Evolutionary conservation across 495 filamentous ascomycete species (phyloP).

Genomic region (Aspergillus cristatus): DNA sequence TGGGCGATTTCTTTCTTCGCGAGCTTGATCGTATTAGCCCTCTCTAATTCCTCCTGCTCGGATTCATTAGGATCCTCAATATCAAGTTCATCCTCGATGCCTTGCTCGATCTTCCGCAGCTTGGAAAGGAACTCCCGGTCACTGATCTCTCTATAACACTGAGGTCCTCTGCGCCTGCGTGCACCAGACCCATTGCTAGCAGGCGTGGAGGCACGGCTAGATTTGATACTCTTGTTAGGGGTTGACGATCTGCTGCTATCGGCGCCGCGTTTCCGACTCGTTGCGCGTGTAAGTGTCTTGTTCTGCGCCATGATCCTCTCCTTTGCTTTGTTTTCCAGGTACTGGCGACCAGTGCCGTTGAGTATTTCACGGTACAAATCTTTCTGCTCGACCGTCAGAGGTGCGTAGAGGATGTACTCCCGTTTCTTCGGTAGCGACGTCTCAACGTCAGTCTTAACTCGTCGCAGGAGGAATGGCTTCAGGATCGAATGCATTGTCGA

Average conservation of each 20-base stretch:
- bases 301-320: conserved; percentile 47
- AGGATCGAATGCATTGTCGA: conserved; percentile 85
- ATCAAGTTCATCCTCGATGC: conserved; percentile 41
- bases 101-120: conserved; percentile 50
- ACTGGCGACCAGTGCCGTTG: conserved; percentile 66
- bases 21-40: conserved; percentile 62
- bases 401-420: conserved; percentile 90
- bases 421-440: conserved; percentile 85
- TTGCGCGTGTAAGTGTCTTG: conserved; percentile 18
- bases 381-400: conserved; percentile 76
- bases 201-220: conserved; percentile 63
- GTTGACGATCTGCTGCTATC: conserved; percentile 27
- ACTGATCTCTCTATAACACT: conserved; percentile 64
- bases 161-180: conserved; percentile 36
- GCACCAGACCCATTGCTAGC: conserved; percentile 39
- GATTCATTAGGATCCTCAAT: conserved; percentile 40
- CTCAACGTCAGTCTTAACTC: conserved; percentile 90
- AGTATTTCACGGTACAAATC: conserved; percentile 83
- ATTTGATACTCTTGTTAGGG: conserved; percentile 62
- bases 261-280: conserved; percentile 48
- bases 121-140: conserved; percentile 67
- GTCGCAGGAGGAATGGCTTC: conserved; percentile 80
- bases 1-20: conserved; percentile 77
- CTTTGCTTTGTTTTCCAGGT: conserved; percentile 76
- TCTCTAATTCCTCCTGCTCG: conserved; percentile 54